Conservation (phyloP, 257 asterid genomes). For the Ophiorrhiza pumila region DNA sequence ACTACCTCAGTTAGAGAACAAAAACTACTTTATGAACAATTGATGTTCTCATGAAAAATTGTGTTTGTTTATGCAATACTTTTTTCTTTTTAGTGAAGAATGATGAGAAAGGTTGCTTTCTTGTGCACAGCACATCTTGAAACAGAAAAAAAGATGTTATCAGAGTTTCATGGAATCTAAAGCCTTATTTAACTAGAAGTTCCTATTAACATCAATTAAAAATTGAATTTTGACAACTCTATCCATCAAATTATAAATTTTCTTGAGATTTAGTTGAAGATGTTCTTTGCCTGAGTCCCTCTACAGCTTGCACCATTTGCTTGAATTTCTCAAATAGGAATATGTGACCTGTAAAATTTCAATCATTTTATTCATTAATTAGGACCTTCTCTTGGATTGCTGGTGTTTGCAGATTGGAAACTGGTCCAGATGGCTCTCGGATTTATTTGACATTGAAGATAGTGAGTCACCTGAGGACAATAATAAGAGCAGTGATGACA, state of each 20-base stretch:
- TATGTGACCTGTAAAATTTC: not conserved
- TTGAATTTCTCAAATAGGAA: too few relatives aligned
- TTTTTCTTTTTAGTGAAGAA: not conserved
- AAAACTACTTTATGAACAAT: not conserved
- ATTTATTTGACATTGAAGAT: constrained; percentile 70
- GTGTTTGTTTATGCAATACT: not conserved
- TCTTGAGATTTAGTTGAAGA: not conserved
- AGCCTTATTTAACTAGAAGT: not conserved
- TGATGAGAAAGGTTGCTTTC: not conserved
- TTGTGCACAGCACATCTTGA: not conserved
- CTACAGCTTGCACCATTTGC: not conserved
- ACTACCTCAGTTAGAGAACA: not conserved
- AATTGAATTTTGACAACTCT: not conserved
- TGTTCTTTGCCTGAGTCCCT: not conserved
- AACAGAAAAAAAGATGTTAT: not conserved
- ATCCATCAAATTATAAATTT: not conserved
- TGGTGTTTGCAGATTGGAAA: constrained; percentile 67
- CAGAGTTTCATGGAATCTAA: not conserved
- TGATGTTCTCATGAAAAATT: not conserved
- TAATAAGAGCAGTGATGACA: constrained; percentile 22
- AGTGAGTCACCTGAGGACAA: constrained; percentile 38
- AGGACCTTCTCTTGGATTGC: constrained; percentile 3
- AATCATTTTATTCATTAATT: not conserved
- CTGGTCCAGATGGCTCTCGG: constrained; percentile 91
- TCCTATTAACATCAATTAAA: not conserved